Base-by-base conservation (phyloP, 371 early-diverging fungal species). In the Chytridium lagenaria region DNA sequence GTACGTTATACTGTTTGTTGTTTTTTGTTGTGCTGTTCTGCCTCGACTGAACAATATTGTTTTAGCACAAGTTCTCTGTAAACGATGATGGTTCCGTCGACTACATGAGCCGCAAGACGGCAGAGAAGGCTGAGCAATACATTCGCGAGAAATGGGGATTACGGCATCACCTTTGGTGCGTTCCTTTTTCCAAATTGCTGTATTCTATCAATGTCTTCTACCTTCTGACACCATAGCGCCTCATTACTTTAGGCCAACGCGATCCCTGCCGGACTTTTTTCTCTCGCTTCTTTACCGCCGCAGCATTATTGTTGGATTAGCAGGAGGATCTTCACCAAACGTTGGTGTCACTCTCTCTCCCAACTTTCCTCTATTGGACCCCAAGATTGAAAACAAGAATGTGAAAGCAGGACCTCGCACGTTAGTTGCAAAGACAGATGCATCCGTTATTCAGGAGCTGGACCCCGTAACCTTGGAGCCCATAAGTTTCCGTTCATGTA, bases 71-170 rank as follows among this genome's bases (percentile, higher is more conserved):
- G 38, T 61, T 61, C 63, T 61, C 63, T 10, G 34, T 61, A 12
- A 22, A 19, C 19, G 31, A 15, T 16, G 63, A 61, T 38, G 63
- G 63, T 10, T 15, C 33, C 19, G 63, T 61, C 34, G 19, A 31
- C 33, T 61, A 61, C 63, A 61, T 61, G 63, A 36, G 36, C 63
- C 63, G 63, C 26, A 38, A 31, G 36, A 61, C 63, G 63, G 63
- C 63, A 15, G 23, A 31, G 7, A 34, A 38, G 7, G 2, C 12
- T 12, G 63, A 61, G 34, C 12, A 38, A 2, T 34, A 61, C 33
- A 61, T 61, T 23, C 38, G 36, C 23, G 33, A 22, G 33, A 61
- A 3, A 12, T n/a, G 63, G 63, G 15, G 23, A 12, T 7, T 12
- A 12, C 28, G 63, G 63, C 23, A 33, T 61, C 63, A 61, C 63